phyloP scores from a whole-genome alignment of 345 rosid species.

The Hibiscus mutabilis region DNA sequence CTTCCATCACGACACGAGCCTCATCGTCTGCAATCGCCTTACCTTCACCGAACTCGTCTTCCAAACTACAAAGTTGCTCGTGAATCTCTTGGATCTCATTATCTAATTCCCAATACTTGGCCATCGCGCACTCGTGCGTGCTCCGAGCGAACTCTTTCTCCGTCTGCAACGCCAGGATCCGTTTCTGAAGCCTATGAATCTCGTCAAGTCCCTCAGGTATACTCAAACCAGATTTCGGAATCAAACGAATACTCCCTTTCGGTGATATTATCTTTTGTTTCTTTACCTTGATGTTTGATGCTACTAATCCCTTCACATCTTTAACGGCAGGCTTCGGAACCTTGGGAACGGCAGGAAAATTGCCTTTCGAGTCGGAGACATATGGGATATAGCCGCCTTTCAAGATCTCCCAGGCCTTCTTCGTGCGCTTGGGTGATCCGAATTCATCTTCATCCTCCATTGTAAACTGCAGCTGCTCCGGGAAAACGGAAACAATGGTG shows the following conservation, averaged over 20 bases:
- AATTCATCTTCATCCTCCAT: constrained; percentile 75
- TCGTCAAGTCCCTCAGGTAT: constrained; percentile 53
- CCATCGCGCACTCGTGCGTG: constrained; percentile 59
- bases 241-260: constrained; percentile 7
- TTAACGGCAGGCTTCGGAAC: constrained; percentile 60
- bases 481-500: constrained; percentile 78
- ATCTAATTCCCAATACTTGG: constrained; percentile 75
- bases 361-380: constrained; percentile 7
- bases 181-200: constrained; percentile 79
- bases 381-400: constrained; percentile 33
- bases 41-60: constrained; percentile 78
- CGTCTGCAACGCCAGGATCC: constrained; percentile 66
- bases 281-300: constrained; percentile 48
- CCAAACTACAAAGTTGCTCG: constrained; percentile 47
- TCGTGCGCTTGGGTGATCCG: constrained; percentile 18
- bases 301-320: constrained; percentile 38
- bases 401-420: constrained; percentile 11
- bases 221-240: constrained; percentile 60
- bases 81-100: constrained; percentile 56
- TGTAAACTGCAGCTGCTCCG: constrained; percentile 69
- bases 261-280: constrained; percentile 36
- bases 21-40: constrained; percentile 68
- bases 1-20: constrained; percentile 72
- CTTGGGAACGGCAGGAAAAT: constrained; percentile 34
- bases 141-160: constrained; percentile 86